Evolutionary conservation across 2,329 filamentous ascomycete species (phyloP).

Genomic region (Triangularia verruculosa): DNA sequence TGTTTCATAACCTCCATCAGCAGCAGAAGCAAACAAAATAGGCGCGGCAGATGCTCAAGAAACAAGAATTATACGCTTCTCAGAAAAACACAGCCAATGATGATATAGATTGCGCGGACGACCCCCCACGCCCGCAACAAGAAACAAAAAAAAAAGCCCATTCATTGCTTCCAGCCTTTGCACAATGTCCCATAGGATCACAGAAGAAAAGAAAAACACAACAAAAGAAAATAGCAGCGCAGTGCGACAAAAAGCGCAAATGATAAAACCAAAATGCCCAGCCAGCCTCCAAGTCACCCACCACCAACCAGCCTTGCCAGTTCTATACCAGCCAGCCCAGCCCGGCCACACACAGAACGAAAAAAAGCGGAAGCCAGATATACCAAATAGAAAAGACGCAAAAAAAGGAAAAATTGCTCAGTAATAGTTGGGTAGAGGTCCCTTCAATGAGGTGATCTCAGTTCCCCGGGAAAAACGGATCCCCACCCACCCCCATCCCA

Average conservation of each 20-base stretch:
- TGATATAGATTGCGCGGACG: background rate
- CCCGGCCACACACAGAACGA: background rate
- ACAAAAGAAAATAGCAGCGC: background rate
- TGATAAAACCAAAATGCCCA: background rate
- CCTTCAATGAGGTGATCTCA: background rate
- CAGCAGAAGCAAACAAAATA: constrained; percentile 1
- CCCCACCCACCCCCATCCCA: constrained; percentile 39
- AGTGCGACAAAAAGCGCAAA: background rate
- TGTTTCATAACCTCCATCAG: constrained; percentile 9
- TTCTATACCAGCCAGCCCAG: background rate
- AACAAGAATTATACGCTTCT: background rate
- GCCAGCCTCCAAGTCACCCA: background rate
- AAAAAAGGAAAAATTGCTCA: background rate
- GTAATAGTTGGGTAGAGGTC: background rate
- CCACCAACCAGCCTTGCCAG: background rate
- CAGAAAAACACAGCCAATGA: background rate
- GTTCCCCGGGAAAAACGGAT: constrained; percentile 47
- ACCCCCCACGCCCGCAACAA: background rate
- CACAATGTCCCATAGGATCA: background rate
- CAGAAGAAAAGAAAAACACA: background rate
- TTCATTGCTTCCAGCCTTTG: background rate
- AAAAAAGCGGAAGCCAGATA: background rate
- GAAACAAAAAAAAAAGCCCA: background rate
- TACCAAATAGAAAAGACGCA: constrained; percentile 1
- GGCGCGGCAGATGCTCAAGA: background rate